Conservation (phyloP, 768 basidiomycete species). For the Russula dissimulans region DNA sequence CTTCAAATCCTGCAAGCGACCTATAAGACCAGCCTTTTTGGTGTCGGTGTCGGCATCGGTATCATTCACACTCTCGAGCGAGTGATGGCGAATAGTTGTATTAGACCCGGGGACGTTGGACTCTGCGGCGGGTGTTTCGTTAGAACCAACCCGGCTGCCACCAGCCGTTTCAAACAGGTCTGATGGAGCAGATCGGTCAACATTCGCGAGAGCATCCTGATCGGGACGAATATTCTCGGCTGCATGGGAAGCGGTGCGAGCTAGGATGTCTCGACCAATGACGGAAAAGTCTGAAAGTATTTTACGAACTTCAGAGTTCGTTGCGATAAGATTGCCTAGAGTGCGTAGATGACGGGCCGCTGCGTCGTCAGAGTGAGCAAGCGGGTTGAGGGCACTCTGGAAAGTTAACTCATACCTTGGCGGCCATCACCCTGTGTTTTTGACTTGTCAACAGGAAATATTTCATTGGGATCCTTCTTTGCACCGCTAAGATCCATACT, state of each 20-base stretch:
- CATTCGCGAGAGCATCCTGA: conserved; percentile 47
- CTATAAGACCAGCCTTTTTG: conserved; percentile 30
- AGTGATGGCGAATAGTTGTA: conserved; percentile 40
- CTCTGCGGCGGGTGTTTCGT: conserved; percentile 42
- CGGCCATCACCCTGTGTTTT: conserved; percentile 51
- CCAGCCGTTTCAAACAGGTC: conserved; percentile 52
- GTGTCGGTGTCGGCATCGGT: conserved; percentile 30
- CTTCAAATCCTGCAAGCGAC: conserved; percentile 26
- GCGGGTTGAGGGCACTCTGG: neutral
- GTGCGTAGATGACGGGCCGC: conserved; percentile 84
- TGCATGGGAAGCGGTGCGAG: conserved; percentile 60
- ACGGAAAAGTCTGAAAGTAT: conserved; percentile 69
- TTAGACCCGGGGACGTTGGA: conserved; percentile 38
- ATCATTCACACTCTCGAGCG: conserved; percentile 32
- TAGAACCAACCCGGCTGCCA: conserved; percentile 33
- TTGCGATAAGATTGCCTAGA: conserved; percentile 74
- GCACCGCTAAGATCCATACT: conserved; percentile 38
- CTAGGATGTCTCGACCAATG: conserved; percentile 78
- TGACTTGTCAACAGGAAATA: conserved; percentile 42
- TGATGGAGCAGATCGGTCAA: conserved; percentile 61
- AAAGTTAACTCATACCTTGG: conserved; percentile 37
- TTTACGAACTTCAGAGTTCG: conserved; percentile 91
- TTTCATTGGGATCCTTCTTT: conserved; percentile 34
- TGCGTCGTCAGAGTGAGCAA: conserved; percentile 21
- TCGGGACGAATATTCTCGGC: conserved; percentile 61